Evolutionary conservation across 176 grass and related monocot genomes (phyloP).

Genomic region (Musa acuminata): DNA sequence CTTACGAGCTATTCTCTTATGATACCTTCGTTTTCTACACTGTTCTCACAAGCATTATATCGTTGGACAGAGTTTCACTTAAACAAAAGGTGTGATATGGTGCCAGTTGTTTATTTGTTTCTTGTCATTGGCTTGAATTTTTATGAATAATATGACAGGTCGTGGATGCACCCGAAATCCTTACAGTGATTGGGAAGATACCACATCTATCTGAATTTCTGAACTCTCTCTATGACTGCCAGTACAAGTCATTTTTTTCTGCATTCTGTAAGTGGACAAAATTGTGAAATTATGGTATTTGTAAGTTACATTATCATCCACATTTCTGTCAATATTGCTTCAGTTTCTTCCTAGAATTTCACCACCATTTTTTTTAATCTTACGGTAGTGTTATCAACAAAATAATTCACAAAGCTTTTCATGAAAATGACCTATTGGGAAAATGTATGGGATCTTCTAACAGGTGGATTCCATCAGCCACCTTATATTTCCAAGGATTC

Average conservation of each 20-base stretch:
- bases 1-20: constrained; percentile 87
- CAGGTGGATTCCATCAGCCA: neutral
- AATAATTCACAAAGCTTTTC: too few species aligned
- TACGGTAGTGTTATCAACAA: too few species aligned
- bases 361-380: neutral
- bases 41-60: constrained; percentile 78
- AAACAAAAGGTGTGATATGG: constrained; percentile 59
- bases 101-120: neutral
- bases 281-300: neutral
- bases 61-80: constrained; percentile 90
- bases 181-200: constrained; percentile 87
- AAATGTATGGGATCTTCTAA: too few species aligned
- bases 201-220: constrained; percentile 92
- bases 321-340: neutral
- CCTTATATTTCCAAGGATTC: neutral
- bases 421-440: too few species aligned
- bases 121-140: constrained; percentile 14
- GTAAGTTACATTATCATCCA: neutral
- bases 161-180: constrained; percentile 92
- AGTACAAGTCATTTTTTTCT: constrained; percentile 92
- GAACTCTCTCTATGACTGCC: constrained; percentile 82
- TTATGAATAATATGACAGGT: constrained; percentile 43
- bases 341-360: neutral
- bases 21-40: constrained; percentile 97
- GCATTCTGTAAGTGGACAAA: constrained; percentile 73